Base-by-base conservation (phyloP, 331 rosid species). In the Quercus lobata region DNA sequence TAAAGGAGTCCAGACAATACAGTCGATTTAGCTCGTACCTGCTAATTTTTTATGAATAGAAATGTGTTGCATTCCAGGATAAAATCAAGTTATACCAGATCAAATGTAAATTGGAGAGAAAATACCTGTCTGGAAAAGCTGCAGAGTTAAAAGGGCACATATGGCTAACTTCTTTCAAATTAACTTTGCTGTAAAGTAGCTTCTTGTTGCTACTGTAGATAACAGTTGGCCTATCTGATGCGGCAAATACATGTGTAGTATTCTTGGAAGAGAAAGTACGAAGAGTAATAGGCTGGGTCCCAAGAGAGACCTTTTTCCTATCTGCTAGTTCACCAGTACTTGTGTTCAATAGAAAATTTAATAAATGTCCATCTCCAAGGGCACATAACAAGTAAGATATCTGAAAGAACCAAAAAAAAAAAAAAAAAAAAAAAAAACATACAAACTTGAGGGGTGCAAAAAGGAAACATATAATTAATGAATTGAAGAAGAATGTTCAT, bases 71-170 rank as follows among this genome's bases (percentile, higher is more conserved):
- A 35, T n/a, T 27, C 17, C 25, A 60, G 7, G 7, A 21, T 11
- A 60, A 60, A 24, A 24, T 29, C 16, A 29, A 60, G 54, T 2
- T 9, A 60, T 24, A 57, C 29, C 16, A 60, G 66, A 60, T 60
- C 29, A 60, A 27, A 24, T 10, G 17, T 3, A 22, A 1, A 68
- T 19, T 18, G 52, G 53, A 19, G 69, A 41, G 57, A 37, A 78
- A 60, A 54, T 84, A 94, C 97, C 97, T 94, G 79, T 92, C 97
- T 22, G 98, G 97, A 86, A 92, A 92, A 77, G 98, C 96, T 73
- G 97, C 97, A 81, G 97, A 88, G 83, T 92, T 94, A 88, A 94
- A 94, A 78, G 96, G 97, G 87, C 97, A 94, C 97, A 94, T 94
- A 79, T 94, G 92, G 84, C 92, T 92, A 78, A 94, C 98, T 92